Evolutionary conservation across 2,329 filamentous ascomycete species (phyloP).

Genomic region (Monilinia polystroma): DNA sequence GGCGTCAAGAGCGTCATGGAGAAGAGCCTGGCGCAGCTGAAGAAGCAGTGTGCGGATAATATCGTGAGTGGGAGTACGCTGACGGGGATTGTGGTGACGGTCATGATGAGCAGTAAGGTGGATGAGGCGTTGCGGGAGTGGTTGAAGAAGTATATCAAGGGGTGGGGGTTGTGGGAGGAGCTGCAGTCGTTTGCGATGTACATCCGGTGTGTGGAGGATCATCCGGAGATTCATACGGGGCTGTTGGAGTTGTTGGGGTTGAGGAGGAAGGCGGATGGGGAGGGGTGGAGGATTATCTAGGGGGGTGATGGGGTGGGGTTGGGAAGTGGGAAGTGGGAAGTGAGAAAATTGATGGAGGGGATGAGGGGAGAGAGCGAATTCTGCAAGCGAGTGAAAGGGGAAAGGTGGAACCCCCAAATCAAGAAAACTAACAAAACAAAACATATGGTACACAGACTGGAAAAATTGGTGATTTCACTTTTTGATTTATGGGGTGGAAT

Average conservation of each 20-base stretch:
- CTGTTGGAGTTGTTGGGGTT: slow-evolving; percentile 27
- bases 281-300: slow-evolving; percentile 27
- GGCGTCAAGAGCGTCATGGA: slow-evolving; percentile 31
- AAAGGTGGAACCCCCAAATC: not conserved
- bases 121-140: slow-evolving; percentile 32
- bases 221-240: slow-evolving; percentile 25
- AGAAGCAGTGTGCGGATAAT: slow-evolving; percentile 23
- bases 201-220: slow-evolving; percentile 16
- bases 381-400: not conserved
- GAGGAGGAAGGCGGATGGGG: slow-evolving; percentile 22
- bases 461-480: no score
- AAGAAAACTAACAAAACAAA: no score
- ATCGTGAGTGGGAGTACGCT: slow-evolving; percentile 18
- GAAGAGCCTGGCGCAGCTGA: slow-evolving; percentile 26
- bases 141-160: slow-evolving; percentile 28
- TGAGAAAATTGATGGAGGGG: not conserved
- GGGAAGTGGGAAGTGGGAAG: not conserved
- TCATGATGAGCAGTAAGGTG: slow-evolving; percentile 31
- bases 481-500: no score
- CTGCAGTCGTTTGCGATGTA: not conserved
- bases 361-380: not conserved
- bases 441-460: no score
- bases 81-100: slow-evolving; percentile 25
- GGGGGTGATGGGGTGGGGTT: no score
- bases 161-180: slow-evolving; percentile 13